phyloP scores from a whole-genome alignment of 108 stramenopile genomes.

The Cyclotella choctawhatcheeana region DNA sequence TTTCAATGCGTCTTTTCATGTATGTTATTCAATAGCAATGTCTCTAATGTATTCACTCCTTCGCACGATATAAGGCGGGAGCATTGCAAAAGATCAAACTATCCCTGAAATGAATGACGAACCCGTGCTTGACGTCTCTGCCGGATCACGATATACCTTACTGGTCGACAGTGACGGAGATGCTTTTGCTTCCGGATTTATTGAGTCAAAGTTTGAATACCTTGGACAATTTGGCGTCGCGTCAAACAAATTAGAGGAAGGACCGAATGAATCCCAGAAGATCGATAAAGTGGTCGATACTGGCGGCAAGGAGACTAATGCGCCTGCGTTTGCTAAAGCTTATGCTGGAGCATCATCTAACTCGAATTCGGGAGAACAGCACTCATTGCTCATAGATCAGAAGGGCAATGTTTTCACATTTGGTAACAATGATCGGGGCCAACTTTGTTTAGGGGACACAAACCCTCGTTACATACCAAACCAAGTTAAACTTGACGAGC shows the following conservation, averaged over 20 bases:
- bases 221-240: slow-evolving; percentile 15
- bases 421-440: slow-evolving; percentile 26
- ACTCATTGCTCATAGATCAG: slow-evolving; percentile 30
- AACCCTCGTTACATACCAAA: slow-evolving; percentile 8
- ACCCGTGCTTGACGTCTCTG: slow-evolving; percentile 5
- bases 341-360: slow-evolving; percentile 24
- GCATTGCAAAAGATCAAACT: slow-evolving; percentile 4
- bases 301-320: background rate
- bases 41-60: too few species aligned
- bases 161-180: slow-evolving; percentile 9
- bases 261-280: background rate
- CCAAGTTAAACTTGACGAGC: slow-evolving; percentile 14
- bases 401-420: slow-evolving; percentile 25
- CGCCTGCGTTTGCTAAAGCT: slow-evolving; percentile 21
- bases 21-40: background rate
- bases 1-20: background rate
- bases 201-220: slow-evolving; percentile 18
- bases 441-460: slow-evolving; percentile 28
- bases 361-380: slow-evolving; percentile 32
- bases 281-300: slow-evolving; percentile 21
- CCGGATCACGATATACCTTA: slow-evolving; percentile 23
- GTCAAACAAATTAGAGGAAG: background rate
- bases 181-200: slow-evolving; percentile 28
- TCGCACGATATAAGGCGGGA: background rate
- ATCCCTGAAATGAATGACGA: background rate